Conservation (phyloP, 257 asterid genomes). For the Solanum clarkiae region DNA sequence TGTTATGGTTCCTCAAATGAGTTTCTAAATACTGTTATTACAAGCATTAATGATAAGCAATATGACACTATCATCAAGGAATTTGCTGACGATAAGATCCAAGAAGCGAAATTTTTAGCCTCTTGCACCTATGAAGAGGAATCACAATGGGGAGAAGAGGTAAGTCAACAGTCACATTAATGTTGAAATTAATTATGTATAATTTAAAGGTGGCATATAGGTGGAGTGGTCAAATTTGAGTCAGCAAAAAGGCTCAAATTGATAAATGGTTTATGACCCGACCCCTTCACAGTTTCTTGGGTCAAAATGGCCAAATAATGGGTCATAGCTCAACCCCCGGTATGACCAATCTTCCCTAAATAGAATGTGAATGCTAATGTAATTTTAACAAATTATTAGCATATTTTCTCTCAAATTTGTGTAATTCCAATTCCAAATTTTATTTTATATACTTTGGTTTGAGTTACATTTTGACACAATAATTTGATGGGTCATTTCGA, state of each 20-base stretch:
- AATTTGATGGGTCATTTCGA: background rate
- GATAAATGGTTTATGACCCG: background rate
- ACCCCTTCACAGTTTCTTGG: background rate
- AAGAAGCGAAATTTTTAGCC: conserved; percentile 29
- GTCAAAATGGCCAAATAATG: background rate
- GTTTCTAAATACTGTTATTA: conserved; percentile 25
- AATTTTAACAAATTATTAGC: background rate
- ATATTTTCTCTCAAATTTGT: background rate
- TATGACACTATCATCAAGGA: background rate
- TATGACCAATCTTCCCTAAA: background rate
- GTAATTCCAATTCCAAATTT: background rate
- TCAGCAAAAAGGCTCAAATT: background rate
- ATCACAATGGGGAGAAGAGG: conserved; percentile 58
- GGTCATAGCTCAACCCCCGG: background rate
- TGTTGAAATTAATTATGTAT: background rate
- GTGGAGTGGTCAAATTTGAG: background rate
- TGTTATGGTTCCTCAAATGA: conserved; percentile 47
- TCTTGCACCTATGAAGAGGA: conserved; percentile 34
- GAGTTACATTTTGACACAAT: background rate
- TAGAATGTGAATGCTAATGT: background rate
- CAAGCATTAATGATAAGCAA: conserved; percentile 2
- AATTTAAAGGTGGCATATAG: background rate
- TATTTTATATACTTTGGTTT: background rate
- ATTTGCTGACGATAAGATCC: background rate
- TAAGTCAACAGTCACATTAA: conserved; percentile 3